Evolutionary conservation across 2,329 filamentous ascomycete species (phyloP).

Genomic region (Phialophora macrospora): DNA sequence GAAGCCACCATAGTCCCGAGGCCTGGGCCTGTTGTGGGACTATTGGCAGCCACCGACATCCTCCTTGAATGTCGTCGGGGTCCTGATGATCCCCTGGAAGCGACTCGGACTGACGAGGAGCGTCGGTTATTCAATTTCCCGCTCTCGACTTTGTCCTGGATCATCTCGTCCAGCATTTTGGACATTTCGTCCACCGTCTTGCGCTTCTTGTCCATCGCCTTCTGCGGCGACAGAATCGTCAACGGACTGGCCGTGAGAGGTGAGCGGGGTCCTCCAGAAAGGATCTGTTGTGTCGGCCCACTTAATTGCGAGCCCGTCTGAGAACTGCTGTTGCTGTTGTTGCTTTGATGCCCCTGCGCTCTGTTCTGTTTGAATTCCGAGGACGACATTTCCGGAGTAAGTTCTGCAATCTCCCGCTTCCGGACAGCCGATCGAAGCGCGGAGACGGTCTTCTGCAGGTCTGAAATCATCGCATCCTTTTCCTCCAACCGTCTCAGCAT

Average conservation of each 20-base stretch:
- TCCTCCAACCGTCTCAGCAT: slow-evolving; percentile 89
- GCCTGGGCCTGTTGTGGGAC: slow-evolving; percentile 28
- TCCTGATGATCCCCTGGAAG: slow-evolving; percentile 27
- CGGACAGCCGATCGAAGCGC: slow-evolving; percentile 84
- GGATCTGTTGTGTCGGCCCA: slow-evolving; percentile 24
- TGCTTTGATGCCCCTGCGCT: slow-evolving; percentile 39
- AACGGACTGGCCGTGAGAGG: slow-evolving; percentile 38
- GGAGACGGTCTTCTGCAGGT: slow-evolving; percentile 89
- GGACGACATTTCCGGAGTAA: slow-evolving; percentile 47
- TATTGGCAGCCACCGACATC: slow-evolving; percentile 28
- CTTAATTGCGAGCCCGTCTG: slow-evolving; percentile 41
- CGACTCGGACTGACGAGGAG: slow-evolving; percentile 68
- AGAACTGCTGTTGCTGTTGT: slow-evolving; percentile 43
- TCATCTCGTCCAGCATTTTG: slow-evolving; percentile 93
- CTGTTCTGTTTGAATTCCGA: slow-evolving; percentile 43
- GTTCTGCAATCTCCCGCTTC: slow-evolving; percentile 80
- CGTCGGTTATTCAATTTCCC: slow-evolving; percentile 68
- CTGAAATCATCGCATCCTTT: slow-evolving; percentile 90
- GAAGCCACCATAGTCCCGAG: slow-evolving; percentile 41
- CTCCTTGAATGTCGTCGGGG: slow-evolving; percentile 45
- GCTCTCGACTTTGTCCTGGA: slow-evolving; percentile 80
- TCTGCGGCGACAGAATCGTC: slow-evolving; percentile 44
- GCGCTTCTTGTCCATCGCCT: slow-evolving; percentile 57
- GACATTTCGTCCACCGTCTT: slow-evolving; percentile 91
- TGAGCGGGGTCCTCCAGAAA: slow-evolving; percentile 29